These are phyloP conservation scores for Penicillium bovifimosum DNA, from an alignment of 495 filamentous ascomycete species.

Conservation along the genomic window DNA sequence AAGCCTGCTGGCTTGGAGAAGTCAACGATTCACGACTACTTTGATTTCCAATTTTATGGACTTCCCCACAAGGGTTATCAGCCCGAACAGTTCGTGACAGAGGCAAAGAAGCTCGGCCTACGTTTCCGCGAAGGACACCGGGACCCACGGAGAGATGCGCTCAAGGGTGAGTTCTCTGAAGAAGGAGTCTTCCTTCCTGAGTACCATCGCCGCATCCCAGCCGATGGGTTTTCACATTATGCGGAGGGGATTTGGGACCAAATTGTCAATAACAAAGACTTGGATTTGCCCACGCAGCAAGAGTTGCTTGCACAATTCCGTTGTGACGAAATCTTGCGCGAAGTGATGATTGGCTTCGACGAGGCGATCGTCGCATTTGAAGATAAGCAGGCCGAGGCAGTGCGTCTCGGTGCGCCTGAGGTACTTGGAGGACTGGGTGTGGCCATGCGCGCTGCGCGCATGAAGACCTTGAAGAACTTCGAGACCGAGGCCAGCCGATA, in stretches of 20 bases:
- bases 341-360: constrained; percentile 81
- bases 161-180: constrained; percentile 61
- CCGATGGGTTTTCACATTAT: constrained; percentile 90
- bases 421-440: constrained; percentile 73
- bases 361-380: constrained; percentile 76
- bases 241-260: constrained; percentile 95
- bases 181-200: constrained; percentile 85
- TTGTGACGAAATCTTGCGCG: constrained; percentile 90
- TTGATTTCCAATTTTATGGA: constrained; percentile 95
- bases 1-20: constrained; percentile 86
- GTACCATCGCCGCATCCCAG: constrained; percentile 92
- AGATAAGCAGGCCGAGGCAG: constrained; percentile 70
- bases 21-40: constrained; percentile 90
- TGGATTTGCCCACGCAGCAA: constrained; percentile 95
- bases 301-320: constrained; percentile 95
- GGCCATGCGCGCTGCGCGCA: constrained; percentile 65
- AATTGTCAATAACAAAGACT: constrained; percentile 96
- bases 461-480: constrained; percentile 73
- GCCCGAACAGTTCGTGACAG: constrained; percentile 81
- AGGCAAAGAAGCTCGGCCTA: constrained; percentile 70
- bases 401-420: constrained; percentile 61
- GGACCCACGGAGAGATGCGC: constrained; percentile 49
- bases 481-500: constrained; percentile 88
- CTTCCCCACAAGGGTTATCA: constrained; percentile 96
- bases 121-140: constrained; percentile 78